phyloP scores from a whole-genome alignment of 257 asterid species.

The Penstemon davidsonii region DNA sequence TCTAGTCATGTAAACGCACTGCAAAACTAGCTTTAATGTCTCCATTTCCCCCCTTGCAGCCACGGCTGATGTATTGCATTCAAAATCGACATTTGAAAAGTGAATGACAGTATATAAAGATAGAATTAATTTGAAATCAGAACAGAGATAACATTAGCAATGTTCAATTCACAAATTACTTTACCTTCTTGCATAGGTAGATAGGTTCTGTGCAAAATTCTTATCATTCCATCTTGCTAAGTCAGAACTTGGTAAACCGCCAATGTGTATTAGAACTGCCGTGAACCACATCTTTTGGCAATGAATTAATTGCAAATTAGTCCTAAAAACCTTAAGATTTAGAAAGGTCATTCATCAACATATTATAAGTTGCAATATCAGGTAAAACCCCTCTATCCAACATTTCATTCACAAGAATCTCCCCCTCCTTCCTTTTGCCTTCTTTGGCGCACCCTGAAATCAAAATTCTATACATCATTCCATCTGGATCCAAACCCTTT shows the following conservation, averaged over 20 bases:
- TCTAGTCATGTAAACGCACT: slow-evolving; percentile 88
- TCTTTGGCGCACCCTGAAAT: slow-evolving; percentile 60
- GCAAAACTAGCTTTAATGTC: slow-evolving; percentile 80
- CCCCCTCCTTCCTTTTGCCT: slow-evolving; percentile 75
- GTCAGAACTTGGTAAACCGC: too few relatives aligned
- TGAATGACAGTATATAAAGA: too few relatives aligned
- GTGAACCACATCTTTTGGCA: neutral
- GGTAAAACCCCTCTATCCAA: slow-evolving; percentile 76
- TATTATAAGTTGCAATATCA: slow-evolving; percentile 78
- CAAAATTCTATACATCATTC: slow-evolving; percentile 73
- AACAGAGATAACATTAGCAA: too few relatives aligned
- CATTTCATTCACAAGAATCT: slow-evolving; percentile 79
- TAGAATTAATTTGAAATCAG: too few relatives aligned
- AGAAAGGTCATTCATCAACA: slow-evolving; percentile 58
- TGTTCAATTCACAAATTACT: too few relatives aligned
- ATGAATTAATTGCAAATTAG: neutral
- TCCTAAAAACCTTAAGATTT: slow-evolving; percentile 33
- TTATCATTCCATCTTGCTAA: too few relatives aligned
- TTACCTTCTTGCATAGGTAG: too few relatives aligned
- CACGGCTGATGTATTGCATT: slow-evolving; percentile 45
- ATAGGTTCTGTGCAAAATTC: too few relatives aligned
- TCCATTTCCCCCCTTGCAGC: slow-evolving; percentile 97
- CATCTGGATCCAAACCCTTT: slow-evolving; percentile 73
- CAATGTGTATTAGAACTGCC: neutral
- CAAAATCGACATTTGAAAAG: neutral